Evolutionary conservation across 2,329 filamentous ascomycete species (phyloP).

Genomic region (Cercospora citrullina): DNA sequence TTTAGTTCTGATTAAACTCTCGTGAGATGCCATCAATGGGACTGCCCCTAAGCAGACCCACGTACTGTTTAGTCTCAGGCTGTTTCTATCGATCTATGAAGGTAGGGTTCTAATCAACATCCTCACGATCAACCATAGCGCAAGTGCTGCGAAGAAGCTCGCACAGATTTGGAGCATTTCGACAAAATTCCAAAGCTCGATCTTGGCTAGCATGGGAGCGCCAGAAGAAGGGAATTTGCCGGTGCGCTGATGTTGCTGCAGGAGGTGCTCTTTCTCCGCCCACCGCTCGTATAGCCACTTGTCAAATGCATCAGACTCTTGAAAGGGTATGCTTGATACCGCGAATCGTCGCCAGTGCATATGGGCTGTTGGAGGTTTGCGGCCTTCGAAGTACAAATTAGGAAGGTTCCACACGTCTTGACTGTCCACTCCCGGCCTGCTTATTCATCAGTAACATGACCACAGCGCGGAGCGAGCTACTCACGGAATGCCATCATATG

Average conservation of each 20-base stretch:
- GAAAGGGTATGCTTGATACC: conserved; percentile 75
- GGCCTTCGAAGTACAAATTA: conserved; percentile 84
- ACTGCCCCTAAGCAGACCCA: background rate
- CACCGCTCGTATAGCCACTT: conserved; percentile 80
- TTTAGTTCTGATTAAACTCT: background rate
- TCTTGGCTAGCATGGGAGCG: conserved; percentile 41
- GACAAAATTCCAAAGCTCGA: conserved; percentile 41
- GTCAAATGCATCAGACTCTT: conserved; percentile 71
- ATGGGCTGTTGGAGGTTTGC: conserved; percentile 89
- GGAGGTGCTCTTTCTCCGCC: conserved; percentile 85
- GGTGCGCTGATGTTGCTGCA: conserved; percentile 72
- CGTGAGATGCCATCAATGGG: background rate
- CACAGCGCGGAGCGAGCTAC: conserved; percentile 43
- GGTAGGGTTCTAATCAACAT: background rate
- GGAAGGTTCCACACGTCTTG: conserved; percentile 84
- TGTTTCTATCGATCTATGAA: background rate
- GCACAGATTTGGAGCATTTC: conserved; percentile 49
- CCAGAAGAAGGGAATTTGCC: conserved; percentile 72
- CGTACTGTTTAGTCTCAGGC: background rate
- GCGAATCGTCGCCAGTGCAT: conserved; percentile 95
- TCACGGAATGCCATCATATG: conserved; percentile 91
- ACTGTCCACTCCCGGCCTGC: conserved; percentile 69
- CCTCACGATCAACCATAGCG: background rate
- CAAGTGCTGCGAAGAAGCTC: conserved; percentile 4
- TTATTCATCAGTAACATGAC: conserved; percentile 17